Base-by-base conservation (phyloP, 805 yeast genomes). In the Candida berthetii region DNA sequence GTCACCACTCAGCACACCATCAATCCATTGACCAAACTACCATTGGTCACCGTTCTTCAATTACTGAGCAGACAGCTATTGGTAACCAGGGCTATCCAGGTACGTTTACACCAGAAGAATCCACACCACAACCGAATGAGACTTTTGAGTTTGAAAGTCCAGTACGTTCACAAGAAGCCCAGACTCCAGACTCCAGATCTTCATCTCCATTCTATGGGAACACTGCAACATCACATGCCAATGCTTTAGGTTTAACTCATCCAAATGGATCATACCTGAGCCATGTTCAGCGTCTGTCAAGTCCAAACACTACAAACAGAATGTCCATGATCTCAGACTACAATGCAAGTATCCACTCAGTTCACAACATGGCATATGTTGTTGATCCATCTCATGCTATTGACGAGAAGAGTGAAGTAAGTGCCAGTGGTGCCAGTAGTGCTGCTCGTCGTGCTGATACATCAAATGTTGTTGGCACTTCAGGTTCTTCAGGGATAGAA, bases 341-440 rank as follows among this genome's bases (percentile, higher is more conserved):
- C 40, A 47, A 57, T 1, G 51, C 54, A 15, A 43, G 50, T 16
- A 50, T 56, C 29, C 60, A 55, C 18, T 58, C 55, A 34, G 61
- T 45, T 1, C 43, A 49, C n/a, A 38, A 44, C 16, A 49, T 49
- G 3, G 46, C 46, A 3, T 47, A 43, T 29, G 45, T 50, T 3
- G 50, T 39, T 18, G 40, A 38, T 7, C 11, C 33, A 7, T 6
- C 6, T 8, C 24, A 22, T 8, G 15, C 14, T 3, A 18, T 14
- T 14, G 11, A 36, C 28, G 3, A 41, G 38, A 17, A 42, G 19
- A 15, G 36, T 29, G 36, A 36, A n/a, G n/a, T n/a, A n/a, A n/a
- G n/a, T n/a, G n/a, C n/a, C n/a, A n/a, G n/a, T n/a, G n/a, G n/a
- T n/a, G n/a, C n/a, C n/a, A n/a, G n/a, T n/a, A n/a, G n/a, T n/a